phyloP scores from a whole-genome alignment of 2,329 filamentous ascomycete species.

The Apiospora koreana region DNA sequence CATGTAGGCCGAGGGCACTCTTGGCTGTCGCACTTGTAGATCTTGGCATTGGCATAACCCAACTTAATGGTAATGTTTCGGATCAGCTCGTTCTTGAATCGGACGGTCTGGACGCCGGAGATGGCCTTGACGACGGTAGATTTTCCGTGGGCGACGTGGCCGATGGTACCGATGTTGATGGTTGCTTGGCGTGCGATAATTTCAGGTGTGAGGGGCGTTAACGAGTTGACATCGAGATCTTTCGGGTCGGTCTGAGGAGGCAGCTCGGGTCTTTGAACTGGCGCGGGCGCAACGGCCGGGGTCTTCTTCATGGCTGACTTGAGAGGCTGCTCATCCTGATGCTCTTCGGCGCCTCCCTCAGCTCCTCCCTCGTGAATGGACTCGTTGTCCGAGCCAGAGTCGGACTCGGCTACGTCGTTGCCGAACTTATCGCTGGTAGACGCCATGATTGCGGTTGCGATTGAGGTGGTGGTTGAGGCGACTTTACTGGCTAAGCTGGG shows the following conservation, averaged over 20 bases:
- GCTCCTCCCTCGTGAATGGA: conserved; percentile 52
- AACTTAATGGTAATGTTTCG: conserved; percentile 99
- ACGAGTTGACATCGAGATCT: conserved; percentile 76
- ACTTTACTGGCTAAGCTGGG: conserved; percentile 7
- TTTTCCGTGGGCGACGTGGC: conserved; percentile 98
- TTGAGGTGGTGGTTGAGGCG: conserved; percentile 1
- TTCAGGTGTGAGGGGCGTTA: conserved; percentile 88
- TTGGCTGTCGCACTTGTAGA: conserved; percentile 95
- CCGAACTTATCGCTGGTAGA: conserved; percentile 57
- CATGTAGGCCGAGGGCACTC: conserved; percentile 92
- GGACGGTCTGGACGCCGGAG: conserved; percentile 96
- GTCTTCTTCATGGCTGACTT: conserved; percentile 89
- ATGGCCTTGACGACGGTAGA: conserved; percentile 99
- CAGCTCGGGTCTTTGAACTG: conserved; percentile 50
- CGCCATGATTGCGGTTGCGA: conserved; percentile 11
- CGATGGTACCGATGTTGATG: conserved; percentile 98
- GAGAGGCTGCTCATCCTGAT: conserved; percentile 61
- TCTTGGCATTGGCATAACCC: conserved; percentile 98
- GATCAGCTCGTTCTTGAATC: conserved; percentile 99
- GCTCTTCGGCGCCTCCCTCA: conserved; percentile 58
- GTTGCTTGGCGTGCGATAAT: conserved; percentile 98
- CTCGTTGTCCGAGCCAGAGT: conserved; percentile 65
- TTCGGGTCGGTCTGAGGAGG: conserved; percentile 93
- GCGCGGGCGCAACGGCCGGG: conserved; percentile 56
- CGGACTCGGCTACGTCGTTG: conserved; percentile 70